A percentile compares a stretch with the other conserved stretches of the same genome.
Evolutionary conservation across 2,329 filamentous ascomycete genomes (phyloP).

Genomic region (Chaetomiaceae sp.): DNA sequence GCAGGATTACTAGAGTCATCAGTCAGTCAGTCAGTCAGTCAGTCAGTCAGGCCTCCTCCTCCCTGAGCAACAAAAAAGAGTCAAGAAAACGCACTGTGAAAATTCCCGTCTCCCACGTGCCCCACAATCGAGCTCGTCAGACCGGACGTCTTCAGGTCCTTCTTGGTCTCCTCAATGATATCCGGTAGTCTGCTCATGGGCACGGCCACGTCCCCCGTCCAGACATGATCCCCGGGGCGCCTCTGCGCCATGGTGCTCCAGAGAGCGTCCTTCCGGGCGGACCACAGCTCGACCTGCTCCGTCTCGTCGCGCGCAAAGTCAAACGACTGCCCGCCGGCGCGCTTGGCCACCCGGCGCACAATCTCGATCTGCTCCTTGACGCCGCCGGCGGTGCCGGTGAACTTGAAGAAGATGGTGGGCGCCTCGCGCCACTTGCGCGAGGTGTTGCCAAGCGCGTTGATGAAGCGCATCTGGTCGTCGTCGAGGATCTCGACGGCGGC

Average conservation of each 20-base stretch:
- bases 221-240: conserved; percentile 65
- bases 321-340: conserved; percentile 62
- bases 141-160: conserved; percentile 65
- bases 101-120: conserved; percentile 68
- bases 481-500: conserved; percentile 92
- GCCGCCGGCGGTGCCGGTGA: conserved; percentile 62
- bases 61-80: not conserved
- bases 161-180: conserved; percentile 74
- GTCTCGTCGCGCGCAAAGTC: conserved; percentile 68
- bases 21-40: too few species aligned
- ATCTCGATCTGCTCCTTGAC: conserved; percentile 76
- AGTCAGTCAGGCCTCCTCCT: not conserved
- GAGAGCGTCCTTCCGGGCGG: conserved; percentile 75
- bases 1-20: conserved; percentile 43
- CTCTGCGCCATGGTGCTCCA: conserved; percentile 72
- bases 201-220: conserved; percentile 84
- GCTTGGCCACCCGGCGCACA: conserved; percentile 60
- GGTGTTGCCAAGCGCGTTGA: conserved; percentile 63
- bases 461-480: conserved; percentile 77
- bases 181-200: conserved; percentile 69
- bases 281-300: conserved; percentile 77
- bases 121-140: conserved; percentile 69
- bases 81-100: conserved; percentile 42
- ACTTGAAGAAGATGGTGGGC: conserved; percentile 82
- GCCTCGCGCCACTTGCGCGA: conserved; percentile 64